These are phyloP conservation scores for Thalassiosira hispida DNA, from an alignment of 352 stramenopile genomes.

Conservation along the genomic window DNA sequence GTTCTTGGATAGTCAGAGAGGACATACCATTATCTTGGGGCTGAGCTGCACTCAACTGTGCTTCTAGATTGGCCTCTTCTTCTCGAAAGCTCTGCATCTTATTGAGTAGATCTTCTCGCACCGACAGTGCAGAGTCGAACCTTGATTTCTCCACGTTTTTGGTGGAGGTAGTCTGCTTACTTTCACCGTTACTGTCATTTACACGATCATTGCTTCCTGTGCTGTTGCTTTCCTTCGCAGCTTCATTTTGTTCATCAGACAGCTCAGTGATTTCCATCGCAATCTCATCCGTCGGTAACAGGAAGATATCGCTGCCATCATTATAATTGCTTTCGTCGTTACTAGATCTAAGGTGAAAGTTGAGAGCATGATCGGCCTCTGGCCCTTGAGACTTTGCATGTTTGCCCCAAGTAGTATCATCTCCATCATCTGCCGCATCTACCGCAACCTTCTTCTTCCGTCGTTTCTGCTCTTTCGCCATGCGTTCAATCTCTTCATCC, in stretches of 20 bases:
- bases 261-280: constrained; percentile 22
- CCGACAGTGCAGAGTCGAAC: constrained; percentile 4
- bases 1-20: constrained; percentile 9
- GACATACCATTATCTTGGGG: constrained; percentile 30
- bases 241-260: constrained; percentile 12
- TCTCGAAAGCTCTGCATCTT: constrained; percentile 27
- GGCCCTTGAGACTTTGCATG: not conserved
- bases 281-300: constrained; percentile 19
- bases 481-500: constrained; percentile 23
- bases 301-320: constrained; percentile 23
- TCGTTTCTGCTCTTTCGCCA: constrained; percentile 16
- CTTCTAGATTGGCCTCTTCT: constrained; percentile 17
- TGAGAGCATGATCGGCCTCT: constrained; percentile 28
- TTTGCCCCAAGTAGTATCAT: not conserved
- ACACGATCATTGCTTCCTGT: not conserved
- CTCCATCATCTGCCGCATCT: not conserved
- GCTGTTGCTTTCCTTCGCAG: not conserved
- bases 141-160: constrained; percentile 14
- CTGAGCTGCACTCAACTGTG: constrained; percentile 11
- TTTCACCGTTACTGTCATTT: not conserved
- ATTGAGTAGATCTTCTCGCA: constrained; percentile 13
- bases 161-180: not conserved
- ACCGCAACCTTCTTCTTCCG: constrained; percentile 6
- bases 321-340: not conserved
- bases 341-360: constrained; percentile 25